These are phyloP conservation scores for Nitzschia sp. DNA, from an alignment of 108 stramenopile genomes.

Conservation along the genomic window DNA sequence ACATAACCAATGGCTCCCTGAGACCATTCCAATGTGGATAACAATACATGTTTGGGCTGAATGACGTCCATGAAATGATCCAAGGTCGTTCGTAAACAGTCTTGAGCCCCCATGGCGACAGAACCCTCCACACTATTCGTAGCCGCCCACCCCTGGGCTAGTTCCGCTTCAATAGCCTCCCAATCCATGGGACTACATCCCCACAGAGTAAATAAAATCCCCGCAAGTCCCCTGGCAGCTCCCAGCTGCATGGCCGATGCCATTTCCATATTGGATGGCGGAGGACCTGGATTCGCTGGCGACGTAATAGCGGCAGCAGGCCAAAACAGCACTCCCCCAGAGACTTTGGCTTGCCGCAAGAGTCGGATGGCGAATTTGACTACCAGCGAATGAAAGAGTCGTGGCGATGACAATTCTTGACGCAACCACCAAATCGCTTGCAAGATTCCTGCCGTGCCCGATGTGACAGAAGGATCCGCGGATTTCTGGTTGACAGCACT, in stretches of 20 bases:
- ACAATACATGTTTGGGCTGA: conserved; percentile 12
- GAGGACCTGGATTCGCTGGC: not conserved
- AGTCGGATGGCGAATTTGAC: conserved; percentile 1
- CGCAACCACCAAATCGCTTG: conserved; percentile 49
- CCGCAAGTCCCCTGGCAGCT: conserved; percentile 62
- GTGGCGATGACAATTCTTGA: conserved; percentile 11
- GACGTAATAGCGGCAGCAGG: not conserved
- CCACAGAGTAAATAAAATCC: conserved; percentile 60
- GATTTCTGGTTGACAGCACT: conserved; percentile 7
- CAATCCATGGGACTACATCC: conserved; percentile 18
- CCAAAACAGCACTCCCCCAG: not conserved
- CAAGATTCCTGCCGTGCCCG: conserved; percentile 56
- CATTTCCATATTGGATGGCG: not conserved
- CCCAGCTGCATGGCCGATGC: conserved; percentile 34
- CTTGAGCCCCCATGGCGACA: too few relatives aligned
- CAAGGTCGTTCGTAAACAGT: conserved; percentile 44
- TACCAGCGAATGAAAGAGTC: conserved; percentile 29
- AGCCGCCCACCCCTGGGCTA: not conserved
- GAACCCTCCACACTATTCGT: not conserved
- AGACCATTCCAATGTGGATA: conserved; percentile 60
- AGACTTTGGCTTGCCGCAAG: conserved; percentile 25
- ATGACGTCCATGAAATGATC: conserved; percentile 23
- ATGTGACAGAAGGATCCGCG: conserved; percentile 28
- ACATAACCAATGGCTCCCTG: conserved; percentile 74
- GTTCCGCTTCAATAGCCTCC: not conserved